phyloP scores from a whole-genome alignment of 2,329 filamentous ascomycete genomes.

The Sporothrix inflata region DNA sequence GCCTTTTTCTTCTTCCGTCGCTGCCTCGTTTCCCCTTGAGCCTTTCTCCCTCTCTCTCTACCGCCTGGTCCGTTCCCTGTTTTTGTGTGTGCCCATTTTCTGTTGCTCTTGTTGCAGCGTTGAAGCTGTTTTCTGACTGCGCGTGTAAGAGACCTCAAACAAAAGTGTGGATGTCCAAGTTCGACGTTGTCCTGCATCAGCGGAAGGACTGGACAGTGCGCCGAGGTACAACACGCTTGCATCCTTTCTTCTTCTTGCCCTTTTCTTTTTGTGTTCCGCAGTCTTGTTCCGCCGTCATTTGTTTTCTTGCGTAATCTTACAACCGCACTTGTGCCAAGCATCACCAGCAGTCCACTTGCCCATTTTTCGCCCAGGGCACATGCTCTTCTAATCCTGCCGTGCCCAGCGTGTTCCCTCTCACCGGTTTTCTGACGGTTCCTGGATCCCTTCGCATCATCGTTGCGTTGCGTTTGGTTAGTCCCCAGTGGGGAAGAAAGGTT shows the following conservation, averaged over 20 bases:
- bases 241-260: background rate
- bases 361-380: background rate
- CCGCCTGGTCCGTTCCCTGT: background rate
- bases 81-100: background rate
- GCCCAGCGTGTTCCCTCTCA: background rate
- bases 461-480: background rate
- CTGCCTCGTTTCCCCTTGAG: background rate
- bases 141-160: background rate
- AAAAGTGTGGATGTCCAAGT: background rate
- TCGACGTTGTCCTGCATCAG: too few species aligned
- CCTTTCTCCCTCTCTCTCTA: too few species aligned
- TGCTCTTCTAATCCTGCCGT: background rate
- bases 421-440: background rate
- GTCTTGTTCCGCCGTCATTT: background rate
- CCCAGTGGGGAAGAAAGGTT: background rate
- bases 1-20: background rate
- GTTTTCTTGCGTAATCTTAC: constrained; percentile 7
- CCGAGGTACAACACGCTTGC: background rate
- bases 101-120: background rate
- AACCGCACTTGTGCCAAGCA: background rate
- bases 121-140: constrained; percentile 8
- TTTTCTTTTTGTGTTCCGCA: background rate
- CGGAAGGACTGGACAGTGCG: too few species aligned
- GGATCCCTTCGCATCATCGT: background rate
- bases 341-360: background rate